Evolutionary conservation across 352 stramenopile genomes (phyloP).

Genomic region (Pythium aquatile): DNA sequence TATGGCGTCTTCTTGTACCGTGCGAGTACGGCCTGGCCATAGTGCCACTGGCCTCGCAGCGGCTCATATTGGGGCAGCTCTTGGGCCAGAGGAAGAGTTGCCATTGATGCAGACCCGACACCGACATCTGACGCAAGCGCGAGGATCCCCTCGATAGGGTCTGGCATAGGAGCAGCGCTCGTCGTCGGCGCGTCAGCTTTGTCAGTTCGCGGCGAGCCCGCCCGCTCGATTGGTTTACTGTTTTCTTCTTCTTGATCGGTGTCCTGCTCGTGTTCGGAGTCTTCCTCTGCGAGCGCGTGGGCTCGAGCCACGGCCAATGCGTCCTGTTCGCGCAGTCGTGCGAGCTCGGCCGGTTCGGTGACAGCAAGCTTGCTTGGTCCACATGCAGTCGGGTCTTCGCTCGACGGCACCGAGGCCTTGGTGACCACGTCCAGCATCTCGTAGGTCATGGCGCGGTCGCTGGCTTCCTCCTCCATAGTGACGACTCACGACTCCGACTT

Average conservation of each 20-base stretch:
- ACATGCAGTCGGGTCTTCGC: conserved; percentile 3
- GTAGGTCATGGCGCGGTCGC: conserved; percentile 15
- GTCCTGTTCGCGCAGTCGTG: conserved; percentile 24
- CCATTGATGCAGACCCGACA: not conserved
- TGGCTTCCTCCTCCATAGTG: not conserved
- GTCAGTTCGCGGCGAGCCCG: not conserved
- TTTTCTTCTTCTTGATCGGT: not conserved
- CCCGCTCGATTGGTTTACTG: not conserved
- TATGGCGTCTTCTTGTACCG: conserved; percentile 72
- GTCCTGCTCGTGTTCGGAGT: conserved; percentile 13
- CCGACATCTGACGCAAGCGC: not conserved
- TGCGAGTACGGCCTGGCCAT: conserved; percentile 60
- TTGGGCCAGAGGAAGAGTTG: not conserved
- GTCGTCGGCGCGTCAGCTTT: not conserved
- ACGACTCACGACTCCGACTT: not conserved
- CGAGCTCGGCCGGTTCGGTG: conserved; percentile 19
- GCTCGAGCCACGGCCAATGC: conserved; percentile 23
- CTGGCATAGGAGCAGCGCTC: not conserved
- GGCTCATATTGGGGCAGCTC: conserved; percentile 44
- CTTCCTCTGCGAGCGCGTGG: conserved; percentile 10
- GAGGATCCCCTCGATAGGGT: conserved; percentile 19
- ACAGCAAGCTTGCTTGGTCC: conserved; percentile 19
- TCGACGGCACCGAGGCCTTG: not conserved
- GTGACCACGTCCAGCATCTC: not conserved
- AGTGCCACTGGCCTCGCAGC: conserved; percentile 55